These are phyloP conservation scores for Quillaja saponaria DNA, from an alignment of 306 rosid species.

Conservation along the genomic window DNA sequence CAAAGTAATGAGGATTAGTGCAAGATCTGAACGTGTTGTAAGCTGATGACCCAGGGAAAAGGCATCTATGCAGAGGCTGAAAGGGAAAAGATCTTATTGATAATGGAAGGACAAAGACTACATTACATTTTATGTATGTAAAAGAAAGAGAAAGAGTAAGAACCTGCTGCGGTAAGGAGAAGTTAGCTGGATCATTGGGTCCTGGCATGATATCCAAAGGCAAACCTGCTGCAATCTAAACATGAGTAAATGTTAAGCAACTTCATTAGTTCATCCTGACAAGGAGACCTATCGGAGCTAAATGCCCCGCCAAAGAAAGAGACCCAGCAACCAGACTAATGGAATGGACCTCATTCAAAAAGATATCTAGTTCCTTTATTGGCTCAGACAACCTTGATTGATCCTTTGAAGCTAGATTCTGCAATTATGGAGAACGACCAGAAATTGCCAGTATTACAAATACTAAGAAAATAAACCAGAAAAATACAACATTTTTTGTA, in stretches of 20 bases:
- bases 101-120: too few species aligned
- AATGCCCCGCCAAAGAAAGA: background rate
- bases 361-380: conserved; percentile 79
- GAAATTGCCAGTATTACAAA: conserved; percentile 17
- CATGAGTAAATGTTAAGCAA: conserved; percentile 35
- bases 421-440: conserved; percentile 29
- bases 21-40: conserved; percentile 91
- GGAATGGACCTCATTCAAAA: conserved; percentile 78
- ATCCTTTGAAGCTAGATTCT: conserved; percentile 79
- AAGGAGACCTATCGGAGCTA: conserved; percentile 14
- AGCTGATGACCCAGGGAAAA: conserved; percentile 87
- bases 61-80: conserved; percentile 86
- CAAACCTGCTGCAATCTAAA: conserved; percentile 77
- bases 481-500: conserved; percentile 5
- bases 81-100: conserved; percentile 44
- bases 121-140: too few species aligned
- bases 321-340: conserved; percentile 21
- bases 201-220: conserved; percentile 98
- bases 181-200: conserved; percentile 80
- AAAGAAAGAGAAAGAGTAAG: conserved; percentile 30
- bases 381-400: conserved; percentile 75
- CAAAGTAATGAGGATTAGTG: conserved; percentile 90
- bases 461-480: conserved; percentile 4
- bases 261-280: conserved; percentile 13
- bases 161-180: conserved; percentile 95